Conservation (phyloP, 75 land plant species). For the Selaginella moellendorffii region DNA sequence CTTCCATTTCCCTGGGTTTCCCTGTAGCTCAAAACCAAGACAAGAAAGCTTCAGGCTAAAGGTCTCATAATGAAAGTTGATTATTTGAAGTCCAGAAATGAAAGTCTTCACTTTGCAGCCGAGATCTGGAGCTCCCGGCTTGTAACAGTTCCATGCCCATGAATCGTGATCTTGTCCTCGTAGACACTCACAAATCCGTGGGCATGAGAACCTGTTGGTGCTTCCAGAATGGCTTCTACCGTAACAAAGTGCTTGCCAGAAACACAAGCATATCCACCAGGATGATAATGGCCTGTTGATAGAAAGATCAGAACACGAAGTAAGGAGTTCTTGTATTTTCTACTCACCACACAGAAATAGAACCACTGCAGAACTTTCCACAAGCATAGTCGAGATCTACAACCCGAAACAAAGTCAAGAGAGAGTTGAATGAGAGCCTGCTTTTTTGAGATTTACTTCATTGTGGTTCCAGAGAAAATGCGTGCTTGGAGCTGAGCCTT, state of each 20-base stretch:
- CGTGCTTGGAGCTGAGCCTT: conserved; percentile 4
- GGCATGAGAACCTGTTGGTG: conserved; percentile 7
- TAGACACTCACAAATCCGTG: conserved; percentile 9
- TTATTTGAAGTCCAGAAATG: too few species aligned
- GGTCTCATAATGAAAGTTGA: too few species aligned
- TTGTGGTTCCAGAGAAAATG: conserved; percentile 13
- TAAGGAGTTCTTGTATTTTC: neutral
- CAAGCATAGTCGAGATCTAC: conserved; percentile 11
- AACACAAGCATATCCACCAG: conserved; percentile 10
- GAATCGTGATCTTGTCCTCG: conserved; percentile 6
- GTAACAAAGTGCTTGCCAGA: conserved; percentile 13
- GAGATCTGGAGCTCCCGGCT: conserved; percentile 1
- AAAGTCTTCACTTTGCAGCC: too few species aligned
- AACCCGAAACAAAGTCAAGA: neutral
- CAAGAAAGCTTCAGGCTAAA: too few species aligned
- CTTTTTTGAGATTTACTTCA: conserved; percentile 1
- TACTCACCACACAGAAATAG: conserved; percentile 11
- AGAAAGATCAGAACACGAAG: neutral
- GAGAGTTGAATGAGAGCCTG: neutral
- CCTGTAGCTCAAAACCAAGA: too few species aligned
- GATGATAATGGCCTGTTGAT: conserved; percentile 14
- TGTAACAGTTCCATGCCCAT: conserved; percentile 11
- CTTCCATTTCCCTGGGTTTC: too few species aligned
- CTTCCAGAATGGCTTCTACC: conserved; percentile 13
- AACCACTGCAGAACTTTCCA: conserved; percentile 12